phyloP scores from a whole-genome alignment of 257 asterid genomes.

The Voacanga thouarsii region DNA sequence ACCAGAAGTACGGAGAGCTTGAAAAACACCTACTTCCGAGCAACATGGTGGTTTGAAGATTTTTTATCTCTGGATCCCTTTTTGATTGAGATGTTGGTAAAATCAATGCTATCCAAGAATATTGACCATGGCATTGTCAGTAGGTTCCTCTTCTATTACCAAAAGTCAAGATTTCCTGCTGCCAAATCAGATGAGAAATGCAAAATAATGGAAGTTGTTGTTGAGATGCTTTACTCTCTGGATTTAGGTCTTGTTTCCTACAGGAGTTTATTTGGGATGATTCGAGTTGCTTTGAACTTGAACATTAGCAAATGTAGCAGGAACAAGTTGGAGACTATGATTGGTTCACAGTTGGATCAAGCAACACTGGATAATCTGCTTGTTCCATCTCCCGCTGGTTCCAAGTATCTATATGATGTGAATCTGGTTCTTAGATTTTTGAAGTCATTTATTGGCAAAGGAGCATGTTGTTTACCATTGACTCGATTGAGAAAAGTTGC shows the following conservation, averaged over 20 bases:
- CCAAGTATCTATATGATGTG: conserved; percentile 63
- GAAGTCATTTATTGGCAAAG: conserved; percentile 56
- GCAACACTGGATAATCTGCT: conserved; percentile 69
- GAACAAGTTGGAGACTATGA: conserved; percentile 58
- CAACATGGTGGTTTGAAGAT: conserved; percentile 93
- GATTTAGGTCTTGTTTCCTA: conserved; percentile 46
- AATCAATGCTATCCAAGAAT: conserved; percentile 41
- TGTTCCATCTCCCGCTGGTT: conserved; percentile 52
- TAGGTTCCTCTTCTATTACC: conserved; percentile 66
- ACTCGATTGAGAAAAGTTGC: conserved; percentile 58
- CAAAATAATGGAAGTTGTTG: conserved; percentile 40
- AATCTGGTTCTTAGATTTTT: conserved; percentile 58
- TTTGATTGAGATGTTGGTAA: conserved; percentile 38
- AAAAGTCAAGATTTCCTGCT: conserved; percentile 47
- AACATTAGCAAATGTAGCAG: conserved; percentile 37
- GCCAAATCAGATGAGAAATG: conserved; percentile 40
- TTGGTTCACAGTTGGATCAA: conserved; percentile 62
- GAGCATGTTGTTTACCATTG: conserved; percentile 58
- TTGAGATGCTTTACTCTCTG: conserved; percentile 56
- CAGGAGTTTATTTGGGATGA: conserved; percentile 65
- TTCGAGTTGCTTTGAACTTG: conserved; percentile 40
- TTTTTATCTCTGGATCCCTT: conserved; percentile 32
- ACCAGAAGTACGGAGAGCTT: conserved; percentile 76
- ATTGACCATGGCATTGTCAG: conserved; percentile 52
- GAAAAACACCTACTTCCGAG: conserved; percentile 38